Evolutionary conservation across 352 stramenopile species (phyloP), one percentile per base, ranked within the genome.

Genomic region (Aphanomyces invadans): DNA sequence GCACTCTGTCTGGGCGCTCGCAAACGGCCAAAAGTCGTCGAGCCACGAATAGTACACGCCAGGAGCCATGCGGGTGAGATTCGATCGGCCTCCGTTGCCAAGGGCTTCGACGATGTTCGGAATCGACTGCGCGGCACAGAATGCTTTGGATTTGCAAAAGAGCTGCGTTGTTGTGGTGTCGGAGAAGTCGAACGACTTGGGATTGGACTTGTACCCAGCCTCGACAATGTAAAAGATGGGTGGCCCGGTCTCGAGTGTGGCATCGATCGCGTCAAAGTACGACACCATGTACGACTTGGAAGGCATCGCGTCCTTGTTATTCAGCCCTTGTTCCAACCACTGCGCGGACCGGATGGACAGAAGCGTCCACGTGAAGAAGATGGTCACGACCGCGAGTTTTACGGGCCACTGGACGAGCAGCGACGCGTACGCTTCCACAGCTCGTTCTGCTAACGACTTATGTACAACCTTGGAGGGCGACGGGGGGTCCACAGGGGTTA

Each of bases 161-260:
- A 79, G 78, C 32, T 74, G 66, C 31, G 79, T 66, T 19, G 74
- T 67, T 1, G 59, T 63, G 25, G 62, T 36, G 55, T 88, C 62
- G 28, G 62, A 56, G 21, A 85, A 63, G 28, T 78, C 68, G 49
- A 79, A 88, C 23, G 54, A 48, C 11, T 67, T n/a, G 11, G 75
- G 69, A 55, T 91, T 91, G 33, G 57, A 57, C 2, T 74, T 73
- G 66, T 87, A 85, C 17, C 77, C 77, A 25, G 66, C 76, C 70
- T 91, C 81, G 28, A 89, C 79, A 15, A 91, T 78, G 44, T 86
- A 89, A 70, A 81, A 89, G n/a, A 88, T 72, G 2, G 79, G 79
- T 10, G 75, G 63, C 21, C 80, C 81, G 0, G 70, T 76, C 3
- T 69, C 79, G 25, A 87, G 57, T 45, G 82, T 76, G 36, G 75